Base-by-base conservation (phyloP, 768 basidiomycete species). In the Lyophyllum semitale region DNA sequence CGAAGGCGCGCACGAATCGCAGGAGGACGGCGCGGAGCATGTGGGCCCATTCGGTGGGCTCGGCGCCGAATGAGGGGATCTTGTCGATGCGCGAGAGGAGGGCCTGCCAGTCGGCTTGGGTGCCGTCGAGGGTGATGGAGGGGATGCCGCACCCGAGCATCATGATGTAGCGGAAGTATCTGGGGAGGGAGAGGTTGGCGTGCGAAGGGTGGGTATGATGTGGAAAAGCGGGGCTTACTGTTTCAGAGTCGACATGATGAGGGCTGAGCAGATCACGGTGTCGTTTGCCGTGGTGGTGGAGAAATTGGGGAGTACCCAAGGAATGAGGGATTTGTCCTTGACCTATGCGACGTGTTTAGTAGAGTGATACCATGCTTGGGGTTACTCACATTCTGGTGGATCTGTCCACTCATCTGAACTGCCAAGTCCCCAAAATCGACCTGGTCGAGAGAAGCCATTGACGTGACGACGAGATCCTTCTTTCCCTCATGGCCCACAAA, bases 221-320 rank as follows among this genome's bases (percentile, higher is more conserved):
- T 22, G n/a, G 30, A 38, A 52, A 27, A n/a, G 26, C 23, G 15
- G 2, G 22, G 25, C 33, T 8, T 8, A 50, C 33, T 37, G 22
- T 55, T 77, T 73, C 63, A 78, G 60, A 20, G 69, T 73, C 7
- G 73, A 68, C 77, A 81, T 80, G 69, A 77, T 70, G 47, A 72
- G 65, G 30, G 77, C 69, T 4, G 76, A 68, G 38, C 66, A 73
- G 1, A 72, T 62, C 15, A 68, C 68, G 2, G 60, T 69, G 44
- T 79, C 79, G 41, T 66, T 68, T 4, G 30, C n/a, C 1, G 75
- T 77, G 8, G 79, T 80, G 3, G 79, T 81, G 11, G 73, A 70
- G 59, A 81, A 79, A 38, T 38, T 38, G 37, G 37, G 37, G 17
- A 38, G n/a, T 42, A 78, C 68, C 77, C 77, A 80, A 0, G 69